Percentiles rank a stretch among this genome's conserved stretches.
These are phyloP conservation scores for Tylopilus rubrobrunneus DNA, from an alignment of 768 basidiomycete genomes.

Conservation along the genomic window DNA sequence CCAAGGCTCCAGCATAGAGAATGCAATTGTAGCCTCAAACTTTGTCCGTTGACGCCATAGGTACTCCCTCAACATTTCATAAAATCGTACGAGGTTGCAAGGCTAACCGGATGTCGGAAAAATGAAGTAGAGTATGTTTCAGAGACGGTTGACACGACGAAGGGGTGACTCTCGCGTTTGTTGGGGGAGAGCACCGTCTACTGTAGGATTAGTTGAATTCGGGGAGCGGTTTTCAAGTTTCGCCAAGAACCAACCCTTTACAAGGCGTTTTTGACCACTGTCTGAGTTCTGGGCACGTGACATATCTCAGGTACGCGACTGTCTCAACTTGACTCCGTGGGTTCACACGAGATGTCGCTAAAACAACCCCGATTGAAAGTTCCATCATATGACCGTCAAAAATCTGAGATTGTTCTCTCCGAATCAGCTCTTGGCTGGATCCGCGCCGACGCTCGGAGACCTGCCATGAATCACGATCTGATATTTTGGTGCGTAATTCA, in stretches of 20 bases:
- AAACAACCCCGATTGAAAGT: too few relatives aligned
- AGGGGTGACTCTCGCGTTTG: not conserved
- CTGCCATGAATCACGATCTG: too few relatives aligned
- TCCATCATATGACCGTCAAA: too few relatives aligned
- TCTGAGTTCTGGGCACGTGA: slow-evolving; percentile 25
- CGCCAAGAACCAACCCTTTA: not conserved
- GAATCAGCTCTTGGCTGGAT: too few relatives aligned
- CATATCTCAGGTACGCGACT: not conserved
- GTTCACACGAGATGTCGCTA: too few relatives aligned
- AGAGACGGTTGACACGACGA: not conserved
- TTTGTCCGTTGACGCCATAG: slow-evolving; percentile 30
- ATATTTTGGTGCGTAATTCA: too few relatives aligned
- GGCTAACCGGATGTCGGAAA: not conserved
- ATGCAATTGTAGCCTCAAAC: slow-evolving; percentile 53
- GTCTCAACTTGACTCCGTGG: not conserved
- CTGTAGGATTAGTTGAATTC: not conserved
- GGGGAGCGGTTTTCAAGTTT: not conserved
- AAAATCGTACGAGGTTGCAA: slow-evolving; percentile 3
- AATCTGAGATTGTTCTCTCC: too few relatives aligned
- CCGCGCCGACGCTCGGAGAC: too few relatives aligned
- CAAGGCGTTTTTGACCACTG: slow-evolving; percentile 3
- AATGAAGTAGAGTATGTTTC: not conserved
- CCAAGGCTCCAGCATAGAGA: slow-evolving; percentile 67
- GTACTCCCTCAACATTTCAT: slow-evolving; percentile 30
- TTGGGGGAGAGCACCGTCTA: not conserved